Evolutionary conservation across 2,329 filamentous ascomycete species (phyloP).

Genomic region (Penicillium sp.): DNA sequence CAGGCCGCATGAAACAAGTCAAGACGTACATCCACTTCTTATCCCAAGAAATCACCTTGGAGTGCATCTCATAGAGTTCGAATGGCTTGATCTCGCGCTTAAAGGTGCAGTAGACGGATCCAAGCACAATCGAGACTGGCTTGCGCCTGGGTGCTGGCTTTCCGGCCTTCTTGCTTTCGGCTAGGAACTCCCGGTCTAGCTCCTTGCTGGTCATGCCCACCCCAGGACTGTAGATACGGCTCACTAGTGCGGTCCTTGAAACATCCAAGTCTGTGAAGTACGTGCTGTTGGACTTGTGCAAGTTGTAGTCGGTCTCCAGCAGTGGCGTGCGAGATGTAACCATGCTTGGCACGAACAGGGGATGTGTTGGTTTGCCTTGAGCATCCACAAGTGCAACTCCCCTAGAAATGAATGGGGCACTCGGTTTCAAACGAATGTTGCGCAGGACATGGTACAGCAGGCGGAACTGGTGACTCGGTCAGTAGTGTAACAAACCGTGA

Average conservation of each 20-base stretch:
- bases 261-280: slow-evolving; percentile 87
- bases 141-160: slow-evolving; percentile 48
- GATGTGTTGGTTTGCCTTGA: slow-evolving; percentile 45
- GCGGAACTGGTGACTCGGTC: slow-evolving; percentile 47
- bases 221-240: slow-evolving; percentile 60
- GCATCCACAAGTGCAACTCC: slow-evolving; percentile 35
- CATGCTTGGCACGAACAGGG: slow-evolving; percentile 70
- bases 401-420: slow-evolving; percentile 45
- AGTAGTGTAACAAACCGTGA: slow-evolving; percentile 9
- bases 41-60: slow-evolving; percentile 68
- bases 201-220: slow-evolving; percentile 51
- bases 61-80: slow-evolving; percentile 69
- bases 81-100: slow-evolving; percentile 68
- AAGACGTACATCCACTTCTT: slow-evolving; percentile 76
- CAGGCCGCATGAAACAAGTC: slow-evolving; percentile 63
- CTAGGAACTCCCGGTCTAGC: slow-evolving; percentile 52
- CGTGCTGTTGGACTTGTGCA: slow-evolving; percentile 78
- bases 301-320: slow-evolving; percentile 80
- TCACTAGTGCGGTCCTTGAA: slow-evolving; percentile 74
- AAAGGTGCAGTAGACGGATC: slow-evolving; percentile 70
- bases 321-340: slow-evolving; percentile 63
- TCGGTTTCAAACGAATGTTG: slow-evolving; percentile 52
- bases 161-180: slow-evolving; percentile 50
- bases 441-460: slow-evolving; percentile 56
- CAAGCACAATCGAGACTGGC: slow-evolving; percentile 63